Evolutionary conservation across 2,329 filamentous ascomycete species (phyloP), one percentile per base, ranked within the genome.

Genomic region (Curvularia hawaiiensis): DNA sequence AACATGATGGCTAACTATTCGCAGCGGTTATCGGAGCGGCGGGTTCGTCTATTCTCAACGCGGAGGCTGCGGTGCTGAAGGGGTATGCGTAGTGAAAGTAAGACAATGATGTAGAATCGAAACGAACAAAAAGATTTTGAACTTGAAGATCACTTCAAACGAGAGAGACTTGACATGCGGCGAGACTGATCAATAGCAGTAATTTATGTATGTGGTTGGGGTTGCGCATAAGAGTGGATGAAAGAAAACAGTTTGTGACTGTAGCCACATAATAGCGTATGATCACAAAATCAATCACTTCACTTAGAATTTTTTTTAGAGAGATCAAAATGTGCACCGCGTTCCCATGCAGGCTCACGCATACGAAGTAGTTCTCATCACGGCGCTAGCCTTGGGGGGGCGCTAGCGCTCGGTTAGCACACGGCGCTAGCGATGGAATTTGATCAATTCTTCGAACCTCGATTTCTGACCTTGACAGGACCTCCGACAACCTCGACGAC

Each of bases 31-130:
- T 99, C 75, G 94, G 94, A 64, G 95, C 95, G 31, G 93, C 94
- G n/a, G 95, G 95, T 11, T 96, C 92, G 2, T 96, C 91, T 31
- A 97, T 98, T 78, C 78, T 98, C 68, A 98, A 98, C 71, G 92
- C 93, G 28, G 94, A 97, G 77, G 92, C 92, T 28, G 92, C 92
- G 24, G 88, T 97, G 11, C 85, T 97, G 64, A 96, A 96, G 82
- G 94, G 93, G 5, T 91, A 89, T 71, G 83, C 93, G 62, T 76
- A 64, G 41, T 4, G 20, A 8, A 14, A 16, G 20, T 3, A 7
- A 39, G 11, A 12, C 10, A 16, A 24, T 31, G 24, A 40, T 9
- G 28, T 30, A 30, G n/a, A 20, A 24, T 47, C n/a, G 24, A 28
- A 28, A 3, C 5, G 10, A n/a, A 44, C n/a, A 10, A n/a, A 3